These are phyloP conservation scores for Ziziphus jujuba DNA, from an alignment of 306 rosid species.

Conservation along the genomic window DNA sequence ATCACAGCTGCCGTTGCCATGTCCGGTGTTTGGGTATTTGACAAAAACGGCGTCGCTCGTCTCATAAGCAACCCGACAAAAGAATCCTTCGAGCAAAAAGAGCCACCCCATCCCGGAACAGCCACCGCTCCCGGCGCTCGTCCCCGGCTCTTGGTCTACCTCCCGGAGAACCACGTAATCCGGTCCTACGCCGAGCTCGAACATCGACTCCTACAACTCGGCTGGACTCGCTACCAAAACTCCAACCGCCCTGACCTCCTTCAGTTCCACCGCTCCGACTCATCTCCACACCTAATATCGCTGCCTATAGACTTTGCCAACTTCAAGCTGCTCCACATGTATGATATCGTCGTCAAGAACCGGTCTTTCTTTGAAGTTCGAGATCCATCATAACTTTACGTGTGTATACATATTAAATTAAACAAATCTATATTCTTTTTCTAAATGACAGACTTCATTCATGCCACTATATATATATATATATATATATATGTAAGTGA, in stretches of 20 bases:
- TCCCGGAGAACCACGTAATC: slow-evolving; percentile 64
- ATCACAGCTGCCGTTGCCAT: slow-evolving; percentile 26
- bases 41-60: slow-evolving; percentile 82
- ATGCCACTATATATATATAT: no score
- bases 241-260: slow-evolving; percentile 35
- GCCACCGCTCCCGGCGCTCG: slow-evolving; percentile 90
- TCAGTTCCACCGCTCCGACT: slow-evolving; percentile 79
- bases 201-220: slow-evolving; percentile 65
- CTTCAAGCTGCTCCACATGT: slow-evolving; percentile 62
- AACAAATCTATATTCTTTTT: no score
- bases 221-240: slow-evolving; percentile 72
- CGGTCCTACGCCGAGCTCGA: slow-evolving; percentile 62
- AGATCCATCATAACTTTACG: slow-evolving; percentile 38
- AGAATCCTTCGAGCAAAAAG: slow-evolving; percentile 73
- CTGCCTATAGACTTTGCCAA: slow-evolving; percentile 50
- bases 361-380: slow-evolving; percentile 76
- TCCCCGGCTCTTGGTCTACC: slow-evolving; percentile 62
- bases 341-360: slow-evolving; percentile 76
- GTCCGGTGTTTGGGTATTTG: slow-evolving; percentile 96
- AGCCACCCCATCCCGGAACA: slow-evolving; percentile 47
- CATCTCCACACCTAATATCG: slow-evolving; percentile 61
- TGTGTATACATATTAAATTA: no score
- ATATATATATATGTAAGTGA: no score
- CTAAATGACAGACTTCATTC: no score
- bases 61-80: slow-evolving; percentile 68